Conservation (phyloP, 495 filamentous ascomycete genomes). For the Hyaloscypha finlandica region DNA sequence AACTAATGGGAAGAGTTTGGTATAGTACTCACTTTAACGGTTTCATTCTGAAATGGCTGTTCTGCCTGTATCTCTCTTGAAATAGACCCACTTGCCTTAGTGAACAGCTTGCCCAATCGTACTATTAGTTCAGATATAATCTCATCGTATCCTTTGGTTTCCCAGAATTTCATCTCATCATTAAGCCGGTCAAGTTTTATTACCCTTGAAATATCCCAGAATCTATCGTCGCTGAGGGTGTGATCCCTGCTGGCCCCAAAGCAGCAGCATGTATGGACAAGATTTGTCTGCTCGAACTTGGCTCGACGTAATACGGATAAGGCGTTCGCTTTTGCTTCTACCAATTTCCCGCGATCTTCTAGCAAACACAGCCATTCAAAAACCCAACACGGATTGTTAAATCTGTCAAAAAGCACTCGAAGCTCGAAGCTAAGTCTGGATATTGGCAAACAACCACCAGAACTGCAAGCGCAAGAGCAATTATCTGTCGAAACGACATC, state of each 20-base stretch:
- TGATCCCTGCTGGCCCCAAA: neutral
- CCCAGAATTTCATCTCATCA: constrained; percentile 18
- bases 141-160: constrained; percentile 9
- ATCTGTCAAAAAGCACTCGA: neutral
- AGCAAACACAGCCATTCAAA: constrained; percentile 3
- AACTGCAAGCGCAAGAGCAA: neutral
- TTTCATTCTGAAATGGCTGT: neutral
- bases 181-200: constrained; percentile 3
- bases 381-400: neutral
- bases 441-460: neutral
- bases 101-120: neutral
- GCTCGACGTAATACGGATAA: constrained; percentile 5
- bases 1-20: neutral
- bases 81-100: neutral
- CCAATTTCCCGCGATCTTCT: constrained; percentile 2
- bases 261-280: constrained; percentile 13
- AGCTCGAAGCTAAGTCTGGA: constrained; percentile 7
- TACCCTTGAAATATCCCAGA: neutral
- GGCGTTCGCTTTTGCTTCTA: neutral
- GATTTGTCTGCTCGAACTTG: constrained; percentile 3
- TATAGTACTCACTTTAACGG: neutral
- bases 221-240: neutral
- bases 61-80: neutral
- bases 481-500: constrained; percentile 13
- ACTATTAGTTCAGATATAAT: neutral